Evolutionary conservation across 2,329 filamentous ascomycete genomes (phyloP), one percentile per base, ranked within the genome.

Genomic region (Penicillium occitanis): DNA sequence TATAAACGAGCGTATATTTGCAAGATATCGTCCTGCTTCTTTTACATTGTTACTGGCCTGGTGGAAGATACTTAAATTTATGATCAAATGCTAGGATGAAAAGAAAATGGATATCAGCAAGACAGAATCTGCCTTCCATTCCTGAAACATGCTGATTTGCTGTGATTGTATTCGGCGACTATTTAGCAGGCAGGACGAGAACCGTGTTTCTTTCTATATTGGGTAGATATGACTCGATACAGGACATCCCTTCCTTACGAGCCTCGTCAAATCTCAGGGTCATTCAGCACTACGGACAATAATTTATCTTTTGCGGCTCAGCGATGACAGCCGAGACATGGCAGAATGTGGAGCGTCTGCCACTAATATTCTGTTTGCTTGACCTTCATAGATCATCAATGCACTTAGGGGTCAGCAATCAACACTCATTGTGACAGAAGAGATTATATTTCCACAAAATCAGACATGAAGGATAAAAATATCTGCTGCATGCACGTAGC

Each of bases 181-280:
- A 57, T 57, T 57, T 57, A 57, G 51, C 37, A 57, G 51, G 51
- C 51, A 33, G 30, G 51, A 33, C 28, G 51, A 57, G 51, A 57
- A 17, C 51, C 30, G 17, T 48, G 44, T 10, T 48, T 48, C 44
- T 25, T 25, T 57, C 25, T 33, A 37, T 22, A 57, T 57, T 30
- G 44, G 44, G 44, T 48, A 57, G 30, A 57, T 35, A 37, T 57
- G 51, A 57, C 28, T 57, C 51, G 30, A 57, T 57, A 57, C 14
- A 57, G 37, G 30, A 57, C 51, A 19, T 37, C 33, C 51, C 30
- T 35, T 37, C 14, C 19, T 57, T 57, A n/a, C 30, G 51, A 57
- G 51, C 51, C 51, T 57, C 30, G 30, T 37, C 28, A 37, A 57
- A 57, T 57, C 28, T 17, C 14, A 57, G 51, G 51, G 37, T 37